phyloP scores from a whole-genome alignment of 768 basidiomycete species.

The Boletus eberwhitei region DNA sequence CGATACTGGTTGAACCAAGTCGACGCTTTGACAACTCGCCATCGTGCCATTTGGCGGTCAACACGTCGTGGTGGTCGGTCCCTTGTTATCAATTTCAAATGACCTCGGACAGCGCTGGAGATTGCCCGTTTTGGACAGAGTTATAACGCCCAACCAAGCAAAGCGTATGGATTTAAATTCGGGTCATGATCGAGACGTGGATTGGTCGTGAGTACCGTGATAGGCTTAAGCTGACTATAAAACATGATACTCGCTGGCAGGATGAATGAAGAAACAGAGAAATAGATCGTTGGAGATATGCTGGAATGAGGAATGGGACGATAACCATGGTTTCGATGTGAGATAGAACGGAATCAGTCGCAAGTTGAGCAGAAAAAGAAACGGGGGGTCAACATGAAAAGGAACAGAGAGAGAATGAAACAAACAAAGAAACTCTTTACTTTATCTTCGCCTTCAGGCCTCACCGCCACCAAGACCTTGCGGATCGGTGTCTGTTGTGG shows the following conservation, averaged over 20 bases:
- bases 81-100: conserved; percentile 29
- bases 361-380: conserved; percentile 1
- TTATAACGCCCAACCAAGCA: background rate
- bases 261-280: background rate
- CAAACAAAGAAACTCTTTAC: background rate
- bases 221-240: conserved; percentile 13
- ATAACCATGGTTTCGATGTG: conserved; percentile 10
- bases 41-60: conserved; percentile 3
- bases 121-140: no score
- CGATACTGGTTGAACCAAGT: no score
- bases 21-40: background rate
- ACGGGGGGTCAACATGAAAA: background rate
- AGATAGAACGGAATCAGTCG: conserved; percentile 11
- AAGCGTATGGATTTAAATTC: conserved; percentile 8
- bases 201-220: conserved; percentile 13
- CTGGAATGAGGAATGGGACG: conserved; percentile 8
- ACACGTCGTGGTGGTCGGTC: background rate
- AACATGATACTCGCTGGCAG: conserved; percentile 14
- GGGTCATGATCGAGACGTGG: conserved; percentile 17
- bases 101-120: background rate
- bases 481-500: conserved; percentile 17
- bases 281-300: conserved; percentile 12
- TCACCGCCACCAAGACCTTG: conserved; percentile 8
- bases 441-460: conserved; percentile 9
- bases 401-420: conserved; percentile 2